A percentile compares a stretch with the other conserved stretches of the same genome.
Evolutionary conservation across 345 rosid species (phyloP).

Genomic region (Eucalyptus curtisii): DNA sequence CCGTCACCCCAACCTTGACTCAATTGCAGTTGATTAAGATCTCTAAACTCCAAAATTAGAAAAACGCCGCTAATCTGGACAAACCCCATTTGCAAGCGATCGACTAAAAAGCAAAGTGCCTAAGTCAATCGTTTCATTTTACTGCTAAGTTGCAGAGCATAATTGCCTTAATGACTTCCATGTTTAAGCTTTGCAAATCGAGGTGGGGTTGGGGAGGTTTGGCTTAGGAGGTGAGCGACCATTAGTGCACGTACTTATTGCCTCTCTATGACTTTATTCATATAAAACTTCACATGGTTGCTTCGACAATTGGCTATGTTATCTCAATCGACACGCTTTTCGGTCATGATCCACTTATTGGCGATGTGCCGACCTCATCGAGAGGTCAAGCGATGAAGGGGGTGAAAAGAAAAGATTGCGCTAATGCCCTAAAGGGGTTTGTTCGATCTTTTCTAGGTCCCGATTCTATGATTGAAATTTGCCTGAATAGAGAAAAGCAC

Average conservation of each 20-base stretch:
- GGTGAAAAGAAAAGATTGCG: background rate
- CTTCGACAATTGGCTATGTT: background rate
- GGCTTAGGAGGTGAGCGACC: background rate
- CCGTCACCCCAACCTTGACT: background rate
- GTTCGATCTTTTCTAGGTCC: background rate
- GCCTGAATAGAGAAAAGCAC: background rate
- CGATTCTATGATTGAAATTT: background rate
- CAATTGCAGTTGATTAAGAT: background rate
- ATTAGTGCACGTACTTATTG: background rate
- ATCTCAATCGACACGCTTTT: background rate
- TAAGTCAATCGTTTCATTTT: background rate
- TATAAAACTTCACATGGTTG: background rate
- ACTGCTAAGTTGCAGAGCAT: background rate
- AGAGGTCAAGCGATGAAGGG: background rate
- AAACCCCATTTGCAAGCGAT: background rate
- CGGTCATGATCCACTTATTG: background rate
- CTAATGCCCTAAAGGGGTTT: background rate
- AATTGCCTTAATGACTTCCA: background rate
- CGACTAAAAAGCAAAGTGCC: background rate
- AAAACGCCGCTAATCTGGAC: background rate
- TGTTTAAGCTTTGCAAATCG: background rate
- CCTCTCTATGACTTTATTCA: background rate
- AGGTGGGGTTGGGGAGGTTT: background rate
- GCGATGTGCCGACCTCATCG: too few relatives aligned
- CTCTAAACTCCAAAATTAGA: background rate